Base-by-base conservation (phyloP, 208 protist species). In the Tritrichomonas musculus region DNA sequence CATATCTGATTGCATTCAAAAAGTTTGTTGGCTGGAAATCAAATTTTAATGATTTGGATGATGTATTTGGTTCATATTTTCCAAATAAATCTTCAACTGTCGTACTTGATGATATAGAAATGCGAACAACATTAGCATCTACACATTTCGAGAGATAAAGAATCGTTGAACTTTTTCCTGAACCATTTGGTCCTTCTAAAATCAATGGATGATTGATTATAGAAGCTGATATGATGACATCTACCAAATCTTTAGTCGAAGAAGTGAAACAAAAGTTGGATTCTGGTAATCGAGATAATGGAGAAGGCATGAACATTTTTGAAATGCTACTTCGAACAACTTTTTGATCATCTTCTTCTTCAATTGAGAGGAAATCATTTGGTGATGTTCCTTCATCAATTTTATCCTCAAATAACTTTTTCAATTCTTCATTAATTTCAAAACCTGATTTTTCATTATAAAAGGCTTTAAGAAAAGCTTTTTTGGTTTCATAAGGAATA, bases 31-130 rank as follows among this genome's bases (percentile, higher is more conserved):
- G 33, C 27, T 50, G 44, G 25, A 82, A 82, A n/a, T 39, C 73
- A 82, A 82, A 82, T 82, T 8, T n/a, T 50, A 39, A 30, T 49
- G 20, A 33, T 30, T 49, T 30, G 44, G 33, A 30, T n/a, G 0
- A n/a, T 50, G 4, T 4, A 14, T 3, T n/a, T 30, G 41, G 8
- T 82, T 82, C 73, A 50, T 82, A 47, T 53, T 88, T 44, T 30
- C 77, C 77, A 39, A 88, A 88, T 30, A 88, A 13, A 47, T 57
- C 47, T 57, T 88, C 77, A 88, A 88, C 47, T 39, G 41, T 88
- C 36, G 77, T 88, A 30, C 11, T 17, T n/a, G 4, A 33, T 13
- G 77, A 60, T 39, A 88, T 88, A 17, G 47, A 17, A 57, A 88
- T 88, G 0, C 13, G 8, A 20, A 88, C 8, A 17, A 88, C 9